Conservation (phyloP, 768 basidiomycete species). For the Xerocomellus amylosporus region DNA sequence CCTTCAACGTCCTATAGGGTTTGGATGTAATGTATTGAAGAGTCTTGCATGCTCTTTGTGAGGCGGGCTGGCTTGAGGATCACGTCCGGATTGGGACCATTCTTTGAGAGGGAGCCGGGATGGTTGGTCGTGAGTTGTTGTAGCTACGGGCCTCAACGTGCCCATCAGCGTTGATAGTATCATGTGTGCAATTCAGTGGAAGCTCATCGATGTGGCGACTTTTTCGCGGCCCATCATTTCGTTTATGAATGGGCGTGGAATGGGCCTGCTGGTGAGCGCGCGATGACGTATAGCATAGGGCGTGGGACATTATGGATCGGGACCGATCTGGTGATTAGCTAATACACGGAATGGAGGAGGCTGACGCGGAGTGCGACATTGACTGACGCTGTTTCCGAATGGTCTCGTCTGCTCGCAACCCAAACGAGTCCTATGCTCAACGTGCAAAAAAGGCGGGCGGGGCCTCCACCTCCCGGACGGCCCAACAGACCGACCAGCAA, state of each 20-base stretch:
- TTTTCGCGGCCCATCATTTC: no score
- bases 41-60: constrained; percentile 45
- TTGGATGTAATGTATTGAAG: constrained; percentile 50
- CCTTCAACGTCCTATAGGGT: constrained; percentile 61
- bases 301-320: constrained; percentile 15
- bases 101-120: constrained; percentile 3
- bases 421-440: constrained; percentile 57
- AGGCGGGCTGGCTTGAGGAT: constrained; percentile 19
- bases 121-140: constrained; percentile 12
- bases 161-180: constrained; percentile 11
- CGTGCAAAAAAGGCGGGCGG: constrained; percentile 45
- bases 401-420: constrained; percentile 35
- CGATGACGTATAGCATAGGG: neutral
- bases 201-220: neutral
- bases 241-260: no score
- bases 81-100: constrained; percentile 16
- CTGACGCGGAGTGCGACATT: constrained; percentile 24
- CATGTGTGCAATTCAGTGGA: neutral
- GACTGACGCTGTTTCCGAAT: constrained; percentile 27
- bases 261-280: no score
- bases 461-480: neutral
- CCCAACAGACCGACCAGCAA: constrained; percentile 4
- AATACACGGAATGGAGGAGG: constrained; percentile 7
- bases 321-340: constrained; percentile 21
- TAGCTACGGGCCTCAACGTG: constrained; percentile 38